phyloP scores from a whole-genome alignment of 352 stramenopile species.

The Phytophthora idaei region DNA sequence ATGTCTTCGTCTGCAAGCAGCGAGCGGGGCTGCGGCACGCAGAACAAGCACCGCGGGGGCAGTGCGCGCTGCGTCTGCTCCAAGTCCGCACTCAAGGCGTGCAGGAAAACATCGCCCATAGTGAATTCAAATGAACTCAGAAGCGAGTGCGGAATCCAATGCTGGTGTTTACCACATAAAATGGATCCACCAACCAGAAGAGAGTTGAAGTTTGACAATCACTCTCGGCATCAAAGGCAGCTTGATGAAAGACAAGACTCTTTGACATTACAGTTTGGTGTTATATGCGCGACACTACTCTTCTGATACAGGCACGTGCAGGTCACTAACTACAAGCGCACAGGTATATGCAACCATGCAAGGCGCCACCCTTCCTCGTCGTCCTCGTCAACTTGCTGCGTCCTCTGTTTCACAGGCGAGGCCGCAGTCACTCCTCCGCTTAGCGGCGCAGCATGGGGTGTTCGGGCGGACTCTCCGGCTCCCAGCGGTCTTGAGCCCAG shows the following conservation, averaged over 20 bases:
- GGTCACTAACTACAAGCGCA: slow-evolving; percentile 30
- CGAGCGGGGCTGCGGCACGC: slow-evolving; percentile 66
- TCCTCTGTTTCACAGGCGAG: slow-evolving; percentile 17
- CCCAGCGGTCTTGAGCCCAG: slow-evolving; percentile 21
- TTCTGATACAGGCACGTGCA: slow-evolving; percentile 27
- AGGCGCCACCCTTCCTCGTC: slow-evolving; percentile 17
- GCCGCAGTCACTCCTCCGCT: slow-evolving; percentile 7
- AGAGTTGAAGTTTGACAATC: slow-evolving; percentile 31
- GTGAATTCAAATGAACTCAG: slow-evolving; percentile 11
- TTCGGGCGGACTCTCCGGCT: slow-evolving; percentile 8
- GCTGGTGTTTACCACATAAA: slow-evolving; percentile 10
- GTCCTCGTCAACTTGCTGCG: slow-evolving; percentile 14
- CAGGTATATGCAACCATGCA: slow-evolving; percentile 26
- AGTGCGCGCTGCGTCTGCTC: slow-evolving; percentile 61
- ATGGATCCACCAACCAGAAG: slow-evolving; percentile 17
- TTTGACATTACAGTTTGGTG: slow-evolving; percentile 23
- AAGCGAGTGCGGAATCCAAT: slow-evolving; percentile 5
- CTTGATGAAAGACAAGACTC: slow-evolving; percentile 15
- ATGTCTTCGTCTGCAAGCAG: slow-evolving; percentile 50
- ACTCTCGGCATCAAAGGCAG: slow-evolving; percentile 12
- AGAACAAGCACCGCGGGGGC: slow-evolving; percentile 59
- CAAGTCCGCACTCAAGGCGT: slow-evolving; percentile 47
- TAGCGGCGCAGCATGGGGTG: slow-evolving; percentile 21
- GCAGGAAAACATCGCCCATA: slow-evolving; percentile 57
- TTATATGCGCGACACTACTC: slow-evolving; percentile 29